Evolutionary conservation across 148 eudicot species (phyloP).

Genomic region (Oxyria digyna): DNA sequence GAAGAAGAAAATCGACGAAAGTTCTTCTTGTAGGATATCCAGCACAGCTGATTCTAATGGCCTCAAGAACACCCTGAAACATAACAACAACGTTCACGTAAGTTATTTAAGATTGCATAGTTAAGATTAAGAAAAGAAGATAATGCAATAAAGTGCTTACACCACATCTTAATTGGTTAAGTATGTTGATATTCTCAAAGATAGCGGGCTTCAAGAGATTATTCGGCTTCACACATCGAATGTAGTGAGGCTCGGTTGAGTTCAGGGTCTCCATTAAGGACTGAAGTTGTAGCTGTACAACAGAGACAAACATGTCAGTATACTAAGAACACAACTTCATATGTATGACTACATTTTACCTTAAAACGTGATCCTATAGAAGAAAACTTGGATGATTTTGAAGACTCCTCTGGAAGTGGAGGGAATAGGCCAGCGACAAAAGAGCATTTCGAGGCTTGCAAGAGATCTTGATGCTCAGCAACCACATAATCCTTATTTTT

Average conservation of each 20-base stretch:
- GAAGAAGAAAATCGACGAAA: slow-evolving; percentile 81
- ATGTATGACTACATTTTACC: slow-evolving; percentile 25
- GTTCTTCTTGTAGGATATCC: slow-evolving; percentile 99
- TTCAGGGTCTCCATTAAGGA: slow-evolving; percentile 93
- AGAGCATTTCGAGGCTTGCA: slow-evolving; percentile 78
- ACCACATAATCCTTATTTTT: slow-evolving; percentile 99
- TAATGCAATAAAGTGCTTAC: slow-evolving; percentile 44
- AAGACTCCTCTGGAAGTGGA: slow-evolving; percentile 77
- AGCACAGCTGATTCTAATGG: slow-evolving; percentile 98
- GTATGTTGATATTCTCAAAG: slow-evolving; percentile 81
- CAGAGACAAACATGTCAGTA: neutral
- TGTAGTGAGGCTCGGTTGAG: slow-evolving; percentile 96
- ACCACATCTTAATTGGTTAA: slow-evolving; percentile 95
- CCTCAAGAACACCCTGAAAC: slow-evolving; percentile 96
- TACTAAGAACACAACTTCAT: neutral
- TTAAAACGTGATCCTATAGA: slow-evolving; percentile 98
- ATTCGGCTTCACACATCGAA: slow-evolving; percentile 99
- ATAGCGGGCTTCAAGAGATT: slow-evolving; percentile 88
- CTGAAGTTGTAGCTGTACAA: slow-evolving; percentile 92
- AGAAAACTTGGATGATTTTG: slow-evolving; percentile 96
- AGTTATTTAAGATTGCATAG: neutral
- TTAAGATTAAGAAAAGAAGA: slow-evolving; percentile 4
- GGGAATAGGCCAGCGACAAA: slow-evolving; percentile 91
- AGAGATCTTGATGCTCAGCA: slow-evolving; percentile 93
- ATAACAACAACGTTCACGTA: slow-evolving; percentile 7